phyloP scores from a whole-genome alignment of 2,329 filamentous ascomycete genomes.

The Seiridium unicorne region DNA sequence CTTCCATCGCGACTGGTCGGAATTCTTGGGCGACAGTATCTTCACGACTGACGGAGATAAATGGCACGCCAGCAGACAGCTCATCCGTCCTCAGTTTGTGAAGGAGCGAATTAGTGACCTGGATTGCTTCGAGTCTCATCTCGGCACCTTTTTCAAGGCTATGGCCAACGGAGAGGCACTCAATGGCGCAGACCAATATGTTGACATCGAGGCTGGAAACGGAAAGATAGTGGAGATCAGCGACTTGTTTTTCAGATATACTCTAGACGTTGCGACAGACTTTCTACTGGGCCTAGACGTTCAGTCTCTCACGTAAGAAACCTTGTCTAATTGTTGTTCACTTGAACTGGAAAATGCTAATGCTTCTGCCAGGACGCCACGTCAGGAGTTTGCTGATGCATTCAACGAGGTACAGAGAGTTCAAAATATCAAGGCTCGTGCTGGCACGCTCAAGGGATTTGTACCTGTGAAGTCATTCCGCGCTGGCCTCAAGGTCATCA shows the following conservation, averaged over 20 bases:
- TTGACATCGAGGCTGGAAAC: conserved; percentile 62
- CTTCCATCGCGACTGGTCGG: conserved; percentile 74
- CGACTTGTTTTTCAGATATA: conserved; percentile 80
- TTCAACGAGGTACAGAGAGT: conserved; percentile 78
- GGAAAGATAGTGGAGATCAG: conserved; percentile 66
- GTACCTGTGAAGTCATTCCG: conserved; percentile 67
- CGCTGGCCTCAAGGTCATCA: conserved; percentile 63
- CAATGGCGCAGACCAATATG: conserved; percentile 58
- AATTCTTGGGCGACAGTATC: conserved; percentile 74
- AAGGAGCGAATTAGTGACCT: conserved; percentile 82
- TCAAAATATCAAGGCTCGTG: conserved; percentile 65
- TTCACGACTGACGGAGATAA: conserved; percentile 75
- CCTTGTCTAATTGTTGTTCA: neutral
- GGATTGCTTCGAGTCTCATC: conserved; percentile 76
- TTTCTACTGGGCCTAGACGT: conserved; percentile 81
- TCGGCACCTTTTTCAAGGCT: conserved; percentile 68
- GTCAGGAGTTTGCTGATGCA: conserved; percentile 71
- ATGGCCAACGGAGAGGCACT: conserved; percentile 59
- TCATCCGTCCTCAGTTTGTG: conserved; percentile 84
- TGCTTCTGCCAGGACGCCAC: conserved; percentile 43
- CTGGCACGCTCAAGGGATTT: conserved; percentile 60
- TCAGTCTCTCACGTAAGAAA: conserved; percentile 51
- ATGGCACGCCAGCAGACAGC: conserved; percentile 79
- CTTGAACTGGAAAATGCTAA: neutral
- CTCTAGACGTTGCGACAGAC: conserved; percentile 81